phyloP scores from a whole-genome alignment of 208 protist species.

The Trypanosoma rangeli region DNA sequence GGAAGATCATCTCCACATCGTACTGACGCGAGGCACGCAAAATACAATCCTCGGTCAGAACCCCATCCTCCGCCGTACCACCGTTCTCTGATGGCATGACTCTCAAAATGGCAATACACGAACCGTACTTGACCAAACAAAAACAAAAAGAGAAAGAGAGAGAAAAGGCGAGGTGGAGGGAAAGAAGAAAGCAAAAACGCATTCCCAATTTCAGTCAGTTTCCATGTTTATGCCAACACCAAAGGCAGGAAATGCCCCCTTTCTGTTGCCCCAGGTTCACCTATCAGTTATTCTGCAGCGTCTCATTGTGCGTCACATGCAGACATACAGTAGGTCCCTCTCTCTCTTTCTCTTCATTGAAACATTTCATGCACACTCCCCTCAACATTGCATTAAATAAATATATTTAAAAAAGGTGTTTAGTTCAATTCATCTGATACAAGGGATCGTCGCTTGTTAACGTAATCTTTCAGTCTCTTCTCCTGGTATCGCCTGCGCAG shows the following conservation, averaged over 20 bases:
- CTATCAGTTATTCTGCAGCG: not conserved
- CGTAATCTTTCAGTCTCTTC: slow-evolving; percentile 36
- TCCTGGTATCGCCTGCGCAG: slow-evolving; percentile 51
- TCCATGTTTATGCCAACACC: not conserved
- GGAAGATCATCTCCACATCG: slow-evolving; percentile 51
- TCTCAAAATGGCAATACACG: not conserved
- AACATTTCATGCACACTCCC: not conserved
- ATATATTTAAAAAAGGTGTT: not conserved
- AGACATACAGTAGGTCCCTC: no score
- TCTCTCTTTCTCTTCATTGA: no score
- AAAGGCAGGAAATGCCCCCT: not conserved
- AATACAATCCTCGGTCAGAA: slow-evolving; percentile 45
- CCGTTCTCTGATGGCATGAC: not conserved
- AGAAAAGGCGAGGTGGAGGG: not conserved
- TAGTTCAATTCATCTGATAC: not conserved
- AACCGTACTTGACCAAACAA: not conserved
- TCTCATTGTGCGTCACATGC: not conserved
- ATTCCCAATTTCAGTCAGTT: not conserved
- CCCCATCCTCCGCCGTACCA: not conserved
- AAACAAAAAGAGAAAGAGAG: slow-evolving; percentile 10
- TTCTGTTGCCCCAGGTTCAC: not conserved
- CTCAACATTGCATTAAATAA: not conserved
- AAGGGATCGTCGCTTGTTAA: slow-evolving; percentile 13
- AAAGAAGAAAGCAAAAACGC: not conserved
- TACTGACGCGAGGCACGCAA: slow-evolving; percentile 59